Percentiles rank a stretch among this genome's conserved stretches.
Evolutionary conservation across 2,329 filamentous ascomycete genomes (phyloP).

Genomic region (Beauveria rudraprayagi): DNA sequence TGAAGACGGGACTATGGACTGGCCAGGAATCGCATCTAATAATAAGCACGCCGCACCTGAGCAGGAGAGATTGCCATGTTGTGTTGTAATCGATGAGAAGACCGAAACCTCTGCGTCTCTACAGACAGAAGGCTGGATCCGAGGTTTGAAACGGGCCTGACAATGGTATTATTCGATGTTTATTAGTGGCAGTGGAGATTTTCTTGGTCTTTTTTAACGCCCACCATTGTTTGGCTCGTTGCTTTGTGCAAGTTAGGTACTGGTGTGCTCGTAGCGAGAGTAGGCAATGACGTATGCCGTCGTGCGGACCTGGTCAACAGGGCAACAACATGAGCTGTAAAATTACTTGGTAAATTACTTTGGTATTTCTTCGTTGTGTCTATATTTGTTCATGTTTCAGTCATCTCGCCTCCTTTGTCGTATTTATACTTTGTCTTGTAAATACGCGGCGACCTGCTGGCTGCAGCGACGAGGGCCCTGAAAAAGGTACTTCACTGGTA

Average conservation of each 20-base stretch:
- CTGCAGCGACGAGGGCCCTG: too few relatives aligned
- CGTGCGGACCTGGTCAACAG: neutral
- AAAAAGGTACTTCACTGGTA: too few relatives aligned
- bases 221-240: neutral
- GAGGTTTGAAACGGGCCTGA: neutral
- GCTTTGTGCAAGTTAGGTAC: too few relatives aligned
- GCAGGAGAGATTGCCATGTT: neutral
- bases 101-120: neutral
- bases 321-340: neutral
- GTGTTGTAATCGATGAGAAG: neutral
- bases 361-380: too few relatives aligned
- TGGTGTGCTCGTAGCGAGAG: neutral
- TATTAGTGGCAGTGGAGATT: neutral
- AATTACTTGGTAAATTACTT: too few relatives aligned
- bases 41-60: neutral
- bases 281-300: neutral
- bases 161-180: neutral
- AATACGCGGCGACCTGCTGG: too few relatives aligned
- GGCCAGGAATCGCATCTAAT: neutral
- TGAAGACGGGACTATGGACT: neutral
- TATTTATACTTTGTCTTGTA: too few relatives aligned
- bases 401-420: too few relatives aligned
- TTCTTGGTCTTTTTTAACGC: neutral
- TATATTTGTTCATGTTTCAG: too few relatives aligned
- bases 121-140: neutral